These are phyloP conservation scores for Globisporangium splendens DNA, from an alignment of 352 stramenopile genomes.

Conservation along the genomic window DNA sequence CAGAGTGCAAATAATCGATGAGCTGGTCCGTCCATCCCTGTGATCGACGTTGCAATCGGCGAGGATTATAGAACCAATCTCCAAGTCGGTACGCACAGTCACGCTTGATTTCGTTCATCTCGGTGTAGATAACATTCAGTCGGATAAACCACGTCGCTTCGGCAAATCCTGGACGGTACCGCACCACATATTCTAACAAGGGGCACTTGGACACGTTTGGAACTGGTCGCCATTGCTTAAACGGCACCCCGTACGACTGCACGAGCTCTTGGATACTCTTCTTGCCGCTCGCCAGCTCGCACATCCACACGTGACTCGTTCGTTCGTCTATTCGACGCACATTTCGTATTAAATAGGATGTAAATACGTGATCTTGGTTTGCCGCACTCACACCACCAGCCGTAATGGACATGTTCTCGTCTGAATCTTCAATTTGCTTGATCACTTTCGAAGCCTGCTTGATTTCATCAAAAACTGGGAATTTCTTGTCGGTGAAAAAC, in stretches of 20 bases:
- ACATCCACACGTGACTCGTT: constrained; percentile 82
- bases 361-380: constrained; percentile 53
- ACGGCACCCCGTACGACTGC: constrained; percentile 72
- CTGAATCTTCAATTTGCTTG: constrained; percentile 21
- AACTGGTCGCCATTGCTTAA: constrained; percentile 81
- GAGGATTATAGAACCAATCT: constrained; percentile 82
- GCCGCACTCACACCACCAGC: no score
- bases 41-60: constrained; percentile 60
- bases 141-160: constrained; percentile 84
- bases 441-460: constrained; percentile 49
- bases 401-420: constrained; percentile 6
- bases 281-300: constrained; percentile 57
- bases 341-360: constrained; percentile 78
- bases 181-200: constrained; percentile 73
- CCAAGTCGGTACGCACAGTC: constrained; percentile 52
- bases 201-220: constrained; percentile 76
- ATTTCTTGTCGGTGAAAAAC: constrained; percentile 76
- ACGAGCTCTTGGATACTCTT: constrained; percentile 68
- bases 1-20: constrained; percentile 64
- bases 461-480: constrained; percentile 70
- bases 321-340: constrained; percentile 75
- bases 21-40: constrained; percentile 82
- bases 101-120: constrained; percentile 82
- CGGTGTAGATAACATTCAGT: constrained; percentile 84
- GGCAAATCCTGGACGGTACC: constrained; percentile 61